phyloP scores from a whole-genome alignment of 306 rosid genomes.

The Sicyos edulis region DNA sequence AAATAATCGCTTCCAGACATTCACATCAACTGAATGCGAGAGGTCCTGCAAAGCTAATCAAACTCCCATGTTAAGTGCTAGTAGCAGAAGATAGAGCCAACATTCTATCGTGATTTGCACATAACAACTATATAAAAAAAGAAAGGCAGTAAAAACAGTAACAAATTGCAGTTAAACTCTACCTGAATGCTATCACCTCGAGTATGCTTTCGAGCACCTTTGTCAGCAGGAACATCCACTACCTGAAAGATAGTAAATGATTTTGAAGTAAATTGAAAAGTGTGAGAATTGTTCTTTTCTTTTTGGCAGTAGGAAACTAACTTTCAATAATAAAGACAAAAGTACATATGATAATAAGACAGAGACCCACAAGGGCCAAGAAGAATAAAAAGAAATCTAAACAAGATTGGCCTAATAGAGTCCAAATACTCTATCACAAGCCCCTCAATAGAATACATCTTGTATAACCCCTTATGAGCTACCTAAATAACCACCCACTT shows the following conservation, averaged over 20 bases:
- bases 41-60: not conserved
- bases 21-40: not conserved
- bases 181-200: constrained; percentile 51
- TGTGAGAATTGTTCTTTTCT: not conserved
- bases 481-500: too few relatives aligned
- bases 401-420: not conserved
- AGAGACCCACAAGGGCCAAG: not conserved
- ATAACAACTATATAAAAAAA: not conserved
- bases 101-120: not conserved
- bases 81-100: not conserved
- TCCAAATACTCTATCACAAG: too few relatives aligned
- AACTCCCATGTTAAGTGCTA: not conserved
- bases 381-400: not conserved
- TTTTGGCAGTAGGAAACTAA: not conserved
- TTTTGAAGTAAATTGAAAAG: not conserved
- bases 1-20: not conserved
- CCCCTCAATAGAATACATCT: too few relatives aligned
- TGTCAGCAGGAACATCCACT: constrained; percentile 52
- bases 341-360: not conserved
- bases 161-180: constrained; percentile 19
- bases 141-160: not conserved
- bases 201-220: constrained; percentile 54
- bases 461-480: too few relatives aligned
- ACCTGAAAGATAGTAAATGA: constrained; percentile 32
- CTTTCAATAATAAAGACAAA: not conserved